Percentiles rank a stretch among this genome's conserved stretches.
Evolutionary conservation across 805 yeast genomes (phyloP).

Genomic region (Metschnikowia santaceciliae): DNA sequence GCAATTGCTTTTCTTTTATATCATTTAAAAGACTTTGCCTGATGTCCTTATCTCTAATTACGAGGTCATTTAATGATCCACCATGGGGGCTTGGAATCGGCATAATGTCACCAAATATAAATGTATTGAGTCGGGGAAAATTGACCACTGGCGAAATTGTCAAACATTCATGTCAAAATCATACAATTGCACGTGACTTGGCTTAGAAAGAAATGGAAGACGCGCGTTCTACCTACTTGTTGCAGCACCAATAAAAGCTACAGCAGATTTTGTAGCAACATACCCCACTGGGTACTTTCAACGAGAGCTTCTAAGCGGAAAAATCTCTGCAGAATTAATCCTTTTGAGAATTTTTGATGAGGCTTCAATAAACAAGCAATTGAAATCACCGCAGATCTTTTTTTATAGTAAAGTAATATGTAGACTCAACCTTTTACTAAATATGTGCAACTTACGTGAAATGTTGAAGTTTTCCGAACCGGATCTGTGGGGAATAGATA

Average conservation of each 20-base stretch:
- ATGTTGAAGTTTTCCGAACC: not conserved
- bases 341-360: not conserved
- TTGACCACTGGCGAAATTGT: not conserved
- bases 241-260: not conserved
- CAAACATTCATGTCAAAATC: not conserved
- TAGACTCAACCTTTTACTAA: not conserved
- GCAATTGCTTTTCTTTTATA: constrained; percentile 40
- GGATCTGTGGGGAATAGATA: not conserved
- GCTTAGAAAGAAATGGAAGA: not conserved
- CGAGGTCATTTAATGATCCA: constrained; percentile 79
- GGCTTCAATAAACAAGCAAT: too few species aligned
- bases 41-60: constrained; percentile 71
- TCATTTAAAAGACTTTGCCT: constrained; percentile 56
- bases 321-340: not conserved
- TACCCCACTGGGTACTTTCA: not conserved
- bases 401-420: not conserved
- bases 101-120: constrained; percentile 32
- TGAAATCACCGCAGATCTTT: too few species aligned
- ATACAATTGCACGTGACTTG: constrained; percentile 5
- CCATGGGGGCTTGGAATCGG: constrained; percentile 81
- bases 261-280: not conserved
- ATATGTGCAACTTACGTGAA: not conserved
- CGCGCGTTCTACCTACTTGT: not conserved
- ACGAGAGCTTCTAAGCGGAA: not conserved
- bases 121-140: not conserved